These are phyloP conservation scores for Spizellomyces punctatus DNA, from an alignment of 192 early-diverging fungal species.

Conservation along the genomic window DNA sequence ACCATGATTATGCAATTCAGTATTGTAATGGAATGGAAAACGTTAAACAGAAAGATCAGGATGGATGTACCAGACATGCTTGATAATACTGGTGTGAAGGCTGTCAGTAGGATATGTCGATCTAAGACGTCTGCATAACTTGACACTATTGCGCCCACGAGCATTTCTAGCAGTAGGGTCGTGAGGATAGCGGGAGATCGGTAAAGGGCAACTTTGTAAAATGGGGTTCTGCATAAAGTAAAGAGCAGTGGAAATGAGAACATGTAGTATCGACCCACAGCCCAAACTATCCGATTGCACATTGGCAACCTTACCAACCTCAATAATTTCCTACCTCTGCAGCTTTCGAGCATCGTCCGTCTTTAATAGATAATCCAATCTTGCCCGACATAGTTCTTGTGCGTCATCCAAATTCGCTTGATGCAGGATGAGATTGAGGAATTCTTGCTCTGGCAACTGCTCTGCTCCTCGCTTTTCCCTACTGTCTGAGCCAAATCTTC, in stretches of 20 bases:
- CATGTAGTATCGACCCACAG: background rate
- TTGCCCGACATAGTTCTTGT: constrained; percentile 22
- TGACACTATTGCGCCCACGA: constrained; percentile 41
- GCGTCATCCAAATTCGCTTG: constrained; percentile 32
- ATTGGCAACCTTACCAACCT: background rate
- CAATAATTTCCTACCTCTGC: constrained; percentile 27
- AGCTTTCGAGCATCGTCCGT: constrained; percentile 40
- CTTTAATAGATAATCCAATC: constrained; percentile 31
- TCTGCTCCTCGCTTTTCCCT: constrained; percentile 1
- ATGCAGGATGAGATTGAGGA: constrained; percentile 35
- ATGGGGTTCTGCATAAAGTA: constrained; percentile 39
- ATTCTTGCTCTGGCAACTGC: constrained; percentile 35
- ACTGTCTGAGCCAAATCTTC: background rate
- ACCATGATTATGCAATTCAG: background rate
- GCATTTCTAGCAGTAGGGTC: constrained; percentile 41
- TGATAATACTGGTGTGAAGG: constrained; percentile 50
- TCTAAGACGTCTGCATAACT: constrained; percentile 16
- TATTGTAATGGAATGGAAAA: too few species aligned
- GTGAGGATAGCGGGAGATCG: constrained; percentile 43
- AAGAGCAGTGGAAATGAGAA: background rate
- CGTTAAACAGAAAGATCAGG: too few species aligned
- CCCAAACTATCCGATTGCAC: background rate
- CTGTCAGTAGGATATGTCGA: constrained; percentile 34
- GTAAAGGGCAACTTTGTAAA: constrained; percentile 41
- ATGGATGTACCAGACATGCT: constrained; percentile 36